A percentile compares a stretch with the other conserved stretches of the same genome.
These are phyloP conservation scores for Lipomyces spencermartinsiae DNA, from an alignment of 805 yeast species.

Conservation along the genomic window DNA sequence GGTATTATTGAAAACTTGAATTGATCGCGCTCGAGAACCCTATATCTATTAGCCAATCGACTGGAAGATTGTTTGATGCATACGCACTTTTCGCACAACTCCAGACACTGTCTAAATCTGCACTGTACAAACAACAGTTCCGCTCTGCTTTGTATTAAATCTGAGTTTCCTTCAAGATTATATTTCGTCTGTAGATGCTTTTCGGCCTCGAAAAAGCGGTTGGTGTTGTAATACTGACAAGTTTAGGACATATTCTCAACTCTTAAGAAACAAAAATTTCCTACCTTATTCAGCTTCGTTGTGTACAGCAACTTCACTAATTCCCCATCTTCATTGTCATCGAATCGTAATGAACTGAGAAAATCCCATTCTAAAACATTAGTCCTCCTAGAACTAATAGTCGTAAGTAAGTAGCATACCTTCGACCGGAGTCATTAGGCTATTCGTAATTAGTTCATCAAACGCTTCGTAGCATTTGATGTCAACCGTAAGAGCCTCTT, in stretches of 20 bases:
- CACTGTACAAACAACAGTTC: slow-evolving; percentile 77
- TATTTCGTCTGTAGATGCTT: slow-evolving; percentile 71
- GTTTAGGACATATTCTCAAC: not conserved
- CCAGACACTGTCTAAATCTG: slow-evolving; percentile 75
- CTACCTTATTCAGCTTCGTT: slow-evolving; percentile 67
- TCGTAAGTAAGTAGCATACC: slow-evolving; percentile 31
- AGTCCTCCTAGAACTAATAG: not conserved
- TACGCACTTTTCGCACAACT: slow-evolving; percentile 66
- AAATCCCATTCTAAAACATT: slow-evolving; percentile 71
- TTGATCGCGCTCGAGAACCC: slow-evolving; percentile 56
- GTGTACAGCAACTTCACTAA: slow-evolving; percentile 78
- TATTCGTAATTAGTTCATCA: slow-evolving; percentile 72
- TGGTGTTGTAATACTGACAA: slow-evolving; percentile 56
- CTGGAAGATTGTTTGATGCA: not conserved
- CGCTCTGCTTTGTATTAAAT: slow-evolving; percentile 70
- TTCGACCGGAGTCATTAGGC: slow-evolving; percentile 79
- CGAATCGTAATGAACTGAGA: slow-evolving; percentile 65
- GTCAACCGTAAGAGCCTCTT: slow-evolving; percentile 85
- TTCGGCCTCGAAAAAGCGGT: slow-evolving; percentile 68
- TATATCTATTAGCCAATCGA: slow-evolving; percentile 15
- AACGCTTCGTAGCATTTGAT: slow-evolving; percentile 94
- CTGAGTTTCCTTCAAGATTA: slow-evolving; percentile 70
- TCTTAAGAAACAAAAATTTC: not conserved
- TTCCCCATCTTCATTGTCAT: slow-evolving; percentile 75
- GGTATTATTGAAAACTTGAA: slow-evolving; percentile 77